Evolutionary conservation across 306 rosid genomes (phyloP).

Genomic region (Vicia villosa): DNA sequence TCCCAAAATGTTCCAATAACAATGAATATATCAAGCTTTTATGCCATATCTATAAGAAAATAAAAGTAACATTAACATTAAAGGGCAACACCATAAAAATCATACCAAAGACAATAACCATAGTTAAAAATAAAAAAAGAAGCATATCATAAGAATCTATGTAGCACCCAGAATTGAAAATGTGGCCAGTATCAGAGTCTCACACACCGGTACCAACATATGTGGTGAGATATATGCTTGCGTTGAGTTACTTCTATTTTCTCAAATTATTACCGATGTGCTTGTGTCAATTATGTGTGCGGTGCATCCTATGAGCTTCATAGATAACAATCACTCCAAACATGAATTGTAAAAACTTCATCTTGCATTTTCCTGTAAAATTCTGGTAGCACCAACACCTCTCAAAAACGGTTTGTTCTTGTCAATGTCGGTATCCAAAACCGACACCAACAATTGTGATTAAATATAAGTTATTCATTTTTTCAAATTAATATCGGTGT

Average conservation of each 20-base stretch:
- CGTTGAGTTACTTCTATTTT: neutral
- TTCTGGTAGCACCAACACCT: too few species aligned
- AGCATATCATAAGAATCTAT: too few species aligned
- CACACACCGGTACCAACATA: neutral
- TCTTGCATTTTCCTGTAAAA: neutral
- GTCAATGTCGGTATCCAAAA: too few species aligned
- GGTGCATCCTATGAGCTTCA: neutral
- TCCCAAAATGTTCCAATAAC: slow-evolving; percentile 10
- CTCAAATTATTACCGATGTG: neutral
- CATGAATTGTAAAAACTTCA: neutral
- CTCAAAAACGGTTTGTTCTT: too few species aligned
- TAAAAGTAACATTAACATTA: slow-evolving; percentile 1
- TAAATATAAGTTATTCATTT: too few species aligned
- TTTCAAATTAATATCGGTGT: too few species aligned
- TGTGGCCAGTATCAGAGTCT: neutral
- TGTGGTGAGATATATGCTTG: neutral
- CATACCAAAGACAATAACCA: neutral
- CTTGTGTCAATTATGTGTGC: neutral
- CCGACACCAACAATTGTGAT: too few species aligned
- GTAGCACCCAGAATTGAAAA: neutral
- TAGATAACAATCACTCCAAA: neutral
- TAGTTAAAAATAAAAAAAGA: too few species aligned
- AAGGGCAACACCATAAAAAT: too few species aligned
- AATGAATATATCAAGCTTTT: neutral
- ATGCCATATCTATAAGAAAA: neutral